Base-by-base conservation (phyloP, 2,329 filamentous ascomycete species). In the Cytospora chrysosperma region DNA sequence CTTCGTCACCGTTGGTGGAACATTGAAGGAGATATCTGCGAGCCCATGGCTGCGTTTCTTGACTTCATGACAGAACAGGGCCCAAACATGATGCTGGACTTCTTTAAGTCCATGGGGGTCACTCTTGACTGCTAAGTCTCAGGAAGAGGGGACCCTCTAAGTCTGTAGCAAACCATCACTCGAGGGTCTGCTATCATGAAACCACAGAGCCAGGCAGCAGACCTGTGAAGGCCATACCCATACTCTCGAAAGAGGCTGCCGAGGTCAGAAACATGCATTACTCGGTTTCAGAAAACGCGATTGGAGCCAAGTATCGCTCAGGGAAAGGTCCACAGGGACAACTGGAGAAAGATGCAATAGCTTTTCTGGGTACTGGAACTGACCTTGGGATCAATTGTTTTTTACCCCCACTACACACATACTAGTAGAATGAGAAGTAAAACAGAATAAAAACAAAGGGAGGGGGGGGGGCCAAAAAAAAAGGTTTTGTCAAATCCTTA, bases 1-100 rank as follows among this genome's bases (percentile, higher is more conserved):
- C 59, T 6, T 2, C 5, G 12, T 59, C 63, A 1, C 59, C 63
- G 1, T 65, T 58, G 7, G 17, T 65, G 13, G 26, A n/a, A 62
- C 7, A 9, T n/a, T n/a, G n/a, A n/a, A n/a, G n/a, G 6, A 0
- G 51, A 53, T 3, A 51, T 61, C 0, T 9, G 54, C 2, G 34
- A 62, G 7, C 26, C 55, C 9, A 50, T 62, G 15, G 47, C 52
- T 10, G 30, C 21, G 19, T 61, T 49, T 3, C 52, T 47, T 8
- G 40, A 61, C 15, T 56, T 51, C 21, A n/a, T 62, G 40, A 57
- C 26, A 15, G 32, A 9, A 9, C 15, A 57, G 15, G 59, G 59
- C 1, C 59, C 59, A 15, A 26, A 9, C 0, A n/a, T 62, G 8
- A 4, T 62, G 13, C 47, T 30, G 1, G 52, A 57, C 1, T n/a